Evolutionary conservation across 495 filamentous ascomycete species (phyloP).

Genomic region (Penicillium robsamsonii): DNA sequence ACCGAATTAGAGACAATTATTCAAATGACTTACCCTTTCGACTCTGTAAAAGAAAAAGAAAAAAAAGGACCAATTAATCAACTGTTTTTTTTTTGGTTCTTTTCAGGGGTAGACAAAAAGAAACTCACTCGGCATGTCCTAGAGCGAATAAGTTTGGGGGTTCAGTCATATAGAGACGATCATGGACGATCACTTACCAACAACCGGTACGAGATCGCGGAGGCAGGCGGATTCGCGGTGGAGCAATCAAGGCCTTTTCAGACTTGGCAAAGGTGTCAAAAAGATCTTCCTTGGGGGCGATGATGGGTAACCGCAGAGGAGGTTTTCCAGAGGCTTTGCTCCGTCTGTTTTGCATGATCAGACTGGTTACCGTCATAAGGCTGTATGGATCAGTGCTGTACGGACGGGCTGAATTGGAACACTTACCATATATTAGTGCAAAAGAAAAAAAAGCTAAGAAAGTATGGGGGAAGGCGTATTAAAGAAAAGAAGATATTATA

Average conservation of each 20-base stretch:
- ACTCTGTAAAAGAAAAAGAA: conserved; percentile 32
- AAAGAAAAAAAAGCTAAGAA: neutral
- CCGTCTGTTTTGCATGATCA: conserved; percentile 39
- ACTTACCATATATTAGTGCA: neutral
- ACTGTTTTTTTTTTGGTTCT: neutral
- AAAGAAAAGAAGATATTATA: conserved; percentile 6
- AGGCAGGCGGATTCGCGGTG: conserved; percentile 50
- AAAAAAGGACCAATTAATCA: conserved; percentile 18
- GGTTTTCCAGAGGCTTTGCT: conserved; percentile 37
- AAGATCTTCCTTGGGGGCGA: conserved; percentile 49
- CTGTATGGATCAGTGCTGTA: conserved; percentile 12
- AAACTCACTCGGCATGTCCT: conserved; percentile 53
- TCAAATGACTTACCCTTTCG: conserved; percentile 46
- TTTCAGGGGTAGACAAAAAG: neutral
- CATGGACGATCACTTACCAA: conserved; percentile 40
- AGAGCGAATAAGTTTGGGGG: conserved; percentile 9
- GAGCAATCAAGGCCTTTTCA: conserved; percentile 31
- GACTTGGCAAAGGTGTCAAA: conserved; percentile 18
- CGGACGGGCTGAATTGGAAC: conserved; percentile 13
- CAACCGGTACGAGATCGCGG: conserved; percentile 54
- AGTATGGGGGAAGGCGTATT: neutral
- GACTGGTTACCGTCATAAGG: conserved; percentile 39
- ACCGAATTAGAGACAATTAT: conserved; percentile 6
- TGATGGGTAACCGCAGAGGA: conserved; percentile 42
- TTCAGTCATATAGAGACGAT: conserved; percentile 9